These are phyloP conservation scores for Carex pumila DNA, from an alignment of 176 grass and related monocot species.

Conservation along the genomic window DNA sequence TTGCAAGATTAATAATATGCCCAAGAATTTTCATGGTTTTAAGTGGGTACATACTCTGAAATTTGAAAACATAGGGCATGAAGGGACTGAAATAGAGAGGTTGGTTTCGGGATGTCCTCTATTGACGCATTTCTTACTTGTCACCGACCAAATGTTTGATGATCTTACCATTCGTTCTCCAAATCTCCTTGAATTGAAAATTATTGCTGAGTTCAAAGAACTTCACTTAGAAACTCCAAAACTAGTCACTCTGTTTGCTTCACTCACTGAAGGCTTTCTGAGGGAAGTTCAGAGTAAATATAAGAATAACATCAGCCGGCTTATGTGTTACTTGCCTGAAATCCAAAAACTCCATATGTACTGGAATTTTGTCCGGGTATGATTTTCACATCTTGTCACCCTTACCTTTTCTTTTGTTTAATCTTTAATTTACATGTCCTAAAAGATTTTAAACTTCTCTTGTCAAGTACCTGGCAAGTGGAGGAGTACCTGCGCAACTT, in stretches of 20 bases:
- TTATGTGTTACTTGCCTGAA: not conserved
- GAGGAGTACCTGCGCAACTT: not conserved
- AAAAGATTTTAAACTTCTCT: not conserved
- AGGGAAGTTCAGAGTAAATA: not conserved
- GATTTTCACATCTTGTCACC: not conserved
- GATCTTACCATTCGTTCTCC: not conserved
- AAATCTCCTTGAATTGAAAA: not conserved
- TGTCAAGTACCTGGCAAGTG: not conserved
- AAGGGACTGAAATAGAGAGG: not conserved
- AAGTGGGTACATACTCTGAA: not conserved
- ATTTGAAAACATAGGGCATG: not conserved
- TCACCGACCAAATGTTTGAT: not conserved
- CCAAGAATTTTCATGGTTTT: not conserved
- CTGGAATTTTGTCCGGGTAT: not conserved
- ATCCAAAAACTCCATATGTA: not conserved
- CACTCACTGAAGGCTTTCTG: not conserved
- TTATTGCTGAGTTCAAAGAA: not conserved
- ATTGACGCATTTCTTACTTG: not conserved
- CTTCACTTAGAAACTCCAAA: conserved; percentile 11
- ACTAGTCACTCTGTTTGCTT: not conserved
- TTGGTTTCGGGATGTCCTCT: not conserved
- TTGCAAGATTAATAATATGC: not conserved
- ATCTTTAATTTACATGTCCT: not conserved
- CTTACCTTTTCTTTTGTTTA: not conserved
- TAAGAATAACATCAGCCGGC: not conserved